phyloP scores from a whole-genome alignment of 768 basidiomycete genomes.

The Kwoniella sp. region DNA sequence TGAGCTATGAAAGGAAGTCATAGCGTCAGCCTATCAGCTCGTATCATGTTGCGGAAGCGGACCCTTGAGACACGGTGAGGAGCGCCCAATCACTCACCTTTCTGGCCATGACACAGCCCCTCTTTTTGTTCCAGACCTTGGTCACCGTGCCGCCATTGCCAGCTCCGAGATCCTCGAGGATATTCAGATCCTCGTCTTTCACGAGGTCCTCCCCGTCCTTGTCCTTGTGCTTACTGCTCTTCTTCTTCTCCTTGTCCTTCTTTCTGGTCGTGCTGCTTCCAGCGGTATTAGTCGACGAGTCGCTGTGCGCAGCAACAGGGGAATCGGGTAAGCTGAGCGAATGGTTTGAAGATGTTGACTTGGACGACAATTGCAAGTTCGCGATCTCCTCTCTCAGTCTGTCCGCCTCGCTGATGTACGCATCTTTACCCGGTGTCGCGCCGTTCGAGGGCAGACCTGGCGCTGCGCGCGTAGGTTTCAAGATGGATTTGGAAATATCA shows the following conservation, averaged over 20 bases:
- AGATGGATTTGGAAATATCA: constrained; percentile 48
- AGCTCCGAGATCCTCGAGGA: constrained; percentile 85
- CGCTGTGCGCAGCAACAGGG: constrained; percentile 11
- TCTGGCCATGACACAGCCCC: constrained; percentile 93
- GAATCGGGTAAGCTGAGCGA: constrained; percentile 14
- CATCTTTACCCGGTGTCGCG: constrained; percentile 2
- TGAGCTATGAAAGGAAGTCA: constrained; percentile 41
- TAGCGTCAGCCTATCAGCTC: background rate
- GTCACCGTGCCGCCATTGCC: constrained; percentile 98
- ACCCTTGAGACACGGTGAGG: no score
- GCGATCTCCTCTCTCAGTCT: constrained; percentile 43
- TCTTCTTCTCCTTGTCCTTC: constrained; percentile 33
- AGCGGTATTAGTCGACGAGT: constrained; percentile 30
- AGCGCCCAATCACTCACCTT: constrained; percentile 66
- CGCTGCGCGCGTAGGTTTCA: constrained; percentile 47
- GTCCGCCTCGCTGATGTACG: constrained; percentile 35
- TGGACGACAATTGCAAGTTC: constrained; percentile 41
- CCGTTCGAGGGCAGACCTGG: constrained; percentile 35
- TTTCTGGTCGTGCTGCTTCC: constrained; percentile 13
- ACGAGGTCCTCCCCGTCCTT: constrained; percentile 80
- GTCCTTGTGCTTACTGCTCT: constrained; percentile 56
- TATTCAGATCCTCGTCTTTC: constrained; percentile 81
- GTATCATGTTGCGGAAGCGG: background rate
- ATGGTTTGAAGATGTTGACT: constrained; percentile 24
- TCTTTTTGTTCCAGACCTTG: constrained; percentile 88